Evolutionary conservation across 2,329 filamentous ascomycete species (phyloP).

Genomic region (Xylariaceae sp.): DNA sequence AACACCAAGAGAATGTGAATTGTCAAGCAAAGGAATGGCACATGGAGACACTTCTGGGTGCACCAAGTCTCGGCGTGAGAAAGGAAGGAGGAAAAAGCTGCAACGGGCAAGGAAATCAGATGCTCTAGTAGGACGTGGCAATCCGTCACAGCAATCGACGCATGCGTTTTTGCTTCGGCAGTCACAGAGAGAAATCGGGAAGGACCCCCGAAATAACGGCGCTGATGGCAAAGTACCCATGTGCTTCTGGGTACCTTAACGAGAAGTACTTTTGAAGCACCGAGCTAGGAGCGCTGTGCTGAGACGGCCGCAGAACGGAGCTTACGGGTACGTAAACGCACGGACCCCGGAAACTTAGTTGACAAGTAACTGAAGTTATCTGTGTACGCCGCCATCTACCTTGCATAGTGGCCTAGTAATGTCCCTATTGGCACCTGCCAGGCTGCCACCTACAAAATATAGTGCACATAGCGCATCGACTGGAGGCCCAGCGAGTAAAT

Average conservation of each 20-base stretch:
- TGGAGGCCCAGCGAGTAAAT: background rate
- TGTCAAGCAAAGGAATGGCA: constrained; percentile 7
- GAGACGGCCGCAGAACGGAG: background rate
- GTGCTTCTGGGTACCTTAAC: background rate
- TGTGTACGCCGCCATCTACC: background rate
- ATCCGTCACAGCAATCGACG: background rate
- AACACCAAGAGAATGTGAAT: constrained; percentile 9
- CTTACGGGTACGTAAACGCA: background rate
- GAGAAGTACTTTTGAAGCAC: background rate
- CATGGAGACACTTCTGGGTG: constrained; percentile 1
- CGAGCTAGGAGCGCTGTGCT: background rate
- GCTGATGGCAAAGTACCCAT: background rate
- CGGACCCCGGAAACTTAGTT: background rate
- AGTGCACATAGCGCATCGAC: no score
- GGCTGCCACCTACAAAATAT: background rate
- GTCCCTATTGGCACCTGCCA: background rate
- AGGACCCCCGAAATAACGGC: background rate
- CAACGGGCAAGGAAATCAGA: constrained; percentile 1
- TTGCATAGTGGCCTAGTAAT: background rate
- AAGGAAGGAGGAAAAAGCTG: constrained; percentile 4
- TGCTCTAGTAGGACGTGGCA: background rate
- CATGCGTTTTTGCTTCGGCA: constrained; percentile 1
- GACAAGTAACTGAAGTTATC: background rate
- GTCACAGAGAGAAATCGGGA: background rate
- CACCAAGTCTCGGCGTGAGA: constrained; percentile 3